These are phyloP conservation scores for Leccinellum albellum DNA, from an alignment of 768 basidiomycete genomes.

Conservation along the genomic window DNA sequence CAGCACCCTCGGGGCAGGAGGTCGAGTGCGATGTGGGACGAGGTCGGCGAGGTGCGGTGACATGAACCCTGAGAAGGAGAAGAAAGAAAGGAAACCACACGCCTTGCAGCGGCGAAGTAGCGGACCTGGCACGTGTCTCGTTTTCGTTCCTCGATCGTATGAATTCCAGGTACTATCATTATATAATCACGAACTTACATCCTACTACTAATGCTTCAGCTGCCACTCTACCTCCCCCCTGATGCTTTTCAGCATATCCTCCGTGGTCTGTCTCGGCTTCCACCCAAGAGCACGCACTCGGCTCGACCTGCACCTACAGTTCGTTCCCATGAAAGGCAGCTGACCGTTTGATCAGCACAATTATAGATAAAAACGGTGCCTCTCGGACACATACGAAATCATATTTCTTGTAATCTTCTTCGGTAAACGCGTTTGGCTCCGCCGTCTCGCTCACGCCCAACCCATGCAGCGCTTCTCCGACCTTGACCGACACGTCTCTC, in stretches of 20 bases:
- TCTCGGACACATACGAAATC: conserved; percentile 2
- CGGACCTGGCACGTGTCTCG: no score
- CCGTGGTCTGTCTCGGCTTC: conserved; percentile 30
- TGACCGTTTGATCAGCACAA: conserved; percentile 1
- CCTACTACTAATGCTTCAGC: conserved; percentile 10
- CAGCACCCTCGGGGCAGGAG: conserved; percentile 1
- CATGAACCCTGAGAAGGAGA: conserved; percentile 2
- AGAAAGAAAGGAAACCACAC: neutral
- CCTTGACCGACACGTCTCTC: conserved; percentile 41
- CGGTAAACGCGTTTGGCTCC: conserved; percentile 42
- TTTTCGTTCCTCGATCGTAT: neutral
- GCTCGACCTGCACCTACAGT: conserved; percentile 17
- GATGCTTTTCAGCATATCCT: conserved; percentile 22
- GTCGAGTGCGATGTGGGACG: neutral
- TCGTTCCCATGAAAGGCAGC: conserved; percentile 19
- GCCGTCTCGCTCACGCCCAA: conserved; percentile 15
- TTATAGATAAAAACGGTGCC: neutral
- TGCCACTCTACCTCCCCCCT: conserved; percentile 20
- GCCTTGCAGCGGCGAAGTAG: no score
- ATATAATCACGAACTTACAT: no score
- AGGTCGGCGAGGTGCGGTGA: neutral
- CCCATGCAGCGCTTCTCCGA: conserved; percentile 33
- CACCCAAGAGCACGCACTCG: conserved; percentile 26
- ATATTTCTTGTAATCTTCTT: conserved; percentile 14
- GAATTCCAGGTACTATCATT: no score